A percentile compares a stretch with the other conserved stretches of the same genome.
phyloP scores from a whole-genome alignment of 495 filamentous ascomycete genomes.

The Apiosordaria backusii region DNA sequence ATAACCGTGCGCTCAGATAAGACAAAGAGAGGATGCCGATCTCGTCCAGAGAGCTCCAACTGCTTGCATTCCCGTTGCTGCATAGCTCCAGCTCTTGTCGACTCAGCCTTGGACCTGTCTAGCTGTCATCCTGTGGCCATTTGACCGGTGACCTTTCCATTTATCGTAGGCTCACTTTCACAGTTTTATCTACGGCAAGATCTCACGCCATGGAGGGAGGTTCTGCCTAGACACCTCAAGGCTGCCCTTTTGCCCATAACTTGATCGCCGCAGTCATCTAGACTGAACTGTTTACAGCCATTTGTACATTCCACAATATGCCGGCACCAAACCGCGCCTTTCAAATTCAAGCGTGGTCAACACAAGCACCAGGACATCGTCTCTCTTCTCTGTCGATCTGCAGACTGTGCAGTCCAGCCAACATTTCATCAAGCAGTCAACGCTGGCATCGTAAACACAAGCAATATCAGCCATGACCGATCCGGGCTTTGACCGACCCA shows the following conservation, averaged over 20 bases:
- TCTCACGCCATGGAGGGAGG: background rate
- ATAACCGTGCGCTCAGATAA: conserved; percentile 7
- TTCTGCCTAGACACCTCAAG: background rate
- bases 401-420: background rate
- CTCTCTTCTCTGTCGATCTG: background rate
- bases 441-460: background rate
- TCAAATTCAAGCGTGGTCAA: no score
- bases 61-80: background rate
- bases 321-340: background rate
- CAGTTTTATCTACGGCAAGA: background rate
- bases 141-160: background rate
- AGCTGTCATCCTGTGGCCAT: background rate
- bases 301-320: background rate
- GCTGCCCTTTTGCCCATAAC: background rate
- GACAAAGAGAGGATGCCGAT: conserved; percentile 5
- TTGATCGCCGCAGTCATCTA: background rate
- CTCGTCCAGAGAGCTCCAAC: background rate
- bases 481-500: conserved; percentile 24
- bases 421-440: background rate
- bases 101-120: background rate
- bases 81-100: background rate
- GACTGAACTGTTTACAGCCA: no score
- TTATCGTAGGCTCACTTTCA: background rate
- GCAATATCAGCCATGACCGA: conserved; percentile 22
- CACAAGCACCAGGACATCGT: no score